Percentiles rank a stretch among this genome's conserved stretches.
Evolutionary conservation across 169 alveolate species (phyloP).

Genomic region (Eimeria praecox): DNA sequence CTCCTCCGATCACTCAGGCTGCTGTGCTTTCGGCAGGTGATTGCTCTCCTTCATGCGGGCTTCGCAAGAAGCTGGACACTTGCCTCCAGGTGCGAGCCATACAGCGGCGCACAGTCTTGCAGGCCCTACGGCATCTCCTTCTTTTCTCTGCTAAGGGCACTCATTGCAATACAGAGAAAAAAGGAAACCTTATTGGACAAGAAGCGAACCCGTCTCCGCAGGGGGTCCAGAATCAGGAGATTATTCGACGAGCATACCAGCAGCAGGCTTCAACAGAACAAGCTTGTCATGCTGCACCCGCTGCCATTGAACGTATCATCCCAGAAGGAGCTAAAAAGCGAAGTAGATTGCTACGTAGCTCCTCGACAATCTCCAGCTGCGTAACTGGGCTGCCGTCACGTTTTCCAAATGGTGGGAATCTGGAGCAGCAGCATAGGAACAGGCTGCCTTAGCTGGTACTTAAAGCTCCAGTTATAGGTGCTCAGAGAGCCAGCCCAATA

Average conservation of each 20-base stretch:
- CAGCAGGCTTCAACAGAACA: not conserved
- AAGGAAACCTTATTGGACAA: not conserved
- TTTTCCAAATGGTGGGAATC: not conserved
- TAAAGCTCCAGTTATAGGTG: not conserved
- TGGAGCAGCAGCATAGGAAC: not conserved
- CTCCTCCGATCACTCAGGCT: not conserved
- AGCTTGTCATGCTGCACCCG: not conserved
- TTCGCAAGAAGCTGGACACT: not conserved
- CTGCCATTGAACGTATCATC: not conserved
- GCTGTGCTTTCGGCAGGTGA: not conserved
- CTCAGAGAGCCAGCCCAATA: not conserved
- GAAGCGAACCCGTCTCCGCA: not conserved
- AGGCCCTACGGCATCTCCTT: conserved; percentile 49
- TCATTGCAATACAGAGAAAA: not conserved
- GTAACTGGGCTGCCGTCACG: not conserved
- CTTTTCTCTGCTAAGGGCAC: not conserved
- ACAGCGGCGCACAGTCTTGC: not conserved
- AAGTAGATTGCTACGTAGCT: not conserved
- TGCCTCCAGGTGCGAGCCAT: not conserved
- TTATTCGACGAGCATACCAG: not conserved
- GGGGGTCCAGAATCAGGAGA: too few relatives aligned
- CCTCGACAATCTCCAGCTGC: not conserved
- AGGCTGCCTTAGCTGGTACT: not conserved
- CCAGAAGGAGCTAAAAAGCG: not conserved
- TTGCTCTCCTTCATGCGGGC: not conserved